phyloP scores from a whole-genome alignment of 768 basidiomycete genomes.

The Phlegmacium glaucopus region DNA sequence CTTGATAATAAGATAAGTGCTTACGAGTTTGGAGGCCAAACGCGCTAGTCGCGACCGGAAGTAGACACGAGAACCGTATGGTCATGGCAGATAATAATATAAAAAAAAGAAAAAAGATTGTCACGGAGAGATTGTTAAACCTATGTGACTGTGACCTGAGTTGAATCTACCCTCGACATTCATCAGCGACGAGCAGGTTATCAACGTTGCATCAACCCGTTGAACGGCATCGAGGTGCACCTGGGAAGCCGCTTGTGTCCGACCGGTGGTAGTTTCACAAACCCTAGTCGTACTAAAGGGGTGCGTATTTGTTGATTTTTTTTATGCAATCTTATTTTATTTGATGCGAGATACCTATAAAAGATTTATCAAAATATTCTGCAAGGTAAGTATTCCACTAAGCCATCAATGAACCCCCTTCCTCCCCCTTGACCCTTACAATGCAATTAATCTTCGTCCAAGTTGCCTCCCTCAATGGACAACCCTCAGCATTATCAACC shows the following conservation, averaged over 20 bases:
- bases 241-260: too few species aligned
- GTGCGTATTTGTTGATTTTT: constrained; percentile 18
- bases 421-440: too few species aligned
- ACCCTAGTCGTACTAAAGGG: too few species aligned
- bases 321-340: constrained; percentile 20
- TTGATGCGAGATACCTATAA: constrained; percentile 32
- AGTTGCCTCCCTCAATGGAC: constrained; percentile 38
- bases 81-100: not conserved
- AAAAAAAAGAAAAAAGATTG: too few species aligned
- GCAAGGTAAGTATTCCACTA: not conserved
- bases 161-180: too few species aligned
- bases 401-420: too few species aligned
- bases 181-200: too few species aligned
- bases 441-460: constrained; percentile 4
- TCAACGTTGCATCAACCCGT: too few species aligned
- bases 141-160: too few species aligned
- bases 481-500: constrained; percentile 81
- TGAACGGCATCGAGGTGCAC: too few species aligned
- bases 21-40: constrained; percentile 50
- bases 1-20: constrained; percentile 6
- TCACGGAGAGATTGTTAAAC: too few species aligned
- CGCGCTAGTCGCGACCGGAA: constrained; percentile 45
- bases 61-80: constrained; percentile 46
- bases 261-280: too few species aligned
- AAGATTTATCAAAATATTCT: constrained; percentile 29